These are phyloP conservation scores for Urochloa ruziziensis DNA, from an alignment of 176 grass and related monocot genomes.

Conservation along the genomic window DNA sequence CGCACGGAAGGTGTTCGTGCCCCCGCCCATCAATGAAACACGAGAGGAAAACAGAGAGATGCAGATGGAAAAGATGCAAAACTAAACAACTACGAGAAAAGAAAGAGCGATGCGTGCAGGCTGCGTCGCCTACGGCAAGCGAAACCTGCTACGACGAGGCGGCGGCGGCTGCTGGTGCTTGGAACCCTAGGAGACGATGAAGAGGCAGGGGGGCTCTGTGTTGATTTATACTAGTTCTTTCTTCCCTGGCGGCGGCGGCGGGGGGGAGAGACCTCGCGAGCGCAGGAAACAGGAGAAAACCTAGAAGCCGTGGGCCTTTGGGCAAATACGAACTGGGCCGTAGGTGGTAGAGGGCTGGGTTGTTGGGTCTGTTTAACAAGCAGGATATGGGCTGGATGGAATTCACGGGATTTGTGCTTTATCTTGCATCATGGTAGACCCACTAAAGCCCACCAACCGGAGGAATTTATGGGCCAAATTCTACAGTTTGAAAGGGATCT, in stretches of 20 bases:
- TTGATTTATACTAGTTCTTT: constrained; percentile 14
- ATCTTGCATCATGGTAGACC: not conserved
- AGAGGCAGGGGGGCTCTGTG: not conserved
- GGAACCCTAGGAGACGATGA: constrained; percentile 3
- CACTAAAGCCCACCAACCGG: not conserved
- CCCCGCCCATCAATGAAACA: not conserved
- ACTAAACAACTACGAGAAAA: rapidly evolving
- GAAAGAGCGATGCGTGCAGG: no score
- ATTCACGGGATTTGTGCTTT: not conserved
- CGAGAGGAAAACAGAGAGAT: not conserved
- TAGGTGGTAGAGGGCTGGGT: not conserved
- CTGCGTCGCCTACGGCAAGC: no score
- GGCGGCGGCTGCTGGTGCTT: not conserved
- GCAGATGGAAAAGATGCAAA: not conserved
- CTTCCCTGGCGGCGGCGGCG: not conserved
- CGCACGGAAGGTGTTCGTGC: not conserved
- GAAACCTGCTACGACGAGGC: rapidly evolving
- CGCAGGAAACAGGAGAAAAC: not conserved
- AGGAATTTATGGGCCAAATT: no score
- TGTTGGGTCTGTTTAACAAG: not conserved
- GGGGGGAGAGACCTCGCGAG: no score
- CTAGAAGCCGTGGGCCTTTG: not conserved
- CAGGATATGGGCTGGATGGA: not conserved
- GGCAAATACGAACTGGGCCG: not conserved
- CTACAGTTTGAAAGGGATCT: no score